Evolutionary conservation across 305 asterid species (phyloP).

Genomic region (Fraxinus greggii): DNA sequence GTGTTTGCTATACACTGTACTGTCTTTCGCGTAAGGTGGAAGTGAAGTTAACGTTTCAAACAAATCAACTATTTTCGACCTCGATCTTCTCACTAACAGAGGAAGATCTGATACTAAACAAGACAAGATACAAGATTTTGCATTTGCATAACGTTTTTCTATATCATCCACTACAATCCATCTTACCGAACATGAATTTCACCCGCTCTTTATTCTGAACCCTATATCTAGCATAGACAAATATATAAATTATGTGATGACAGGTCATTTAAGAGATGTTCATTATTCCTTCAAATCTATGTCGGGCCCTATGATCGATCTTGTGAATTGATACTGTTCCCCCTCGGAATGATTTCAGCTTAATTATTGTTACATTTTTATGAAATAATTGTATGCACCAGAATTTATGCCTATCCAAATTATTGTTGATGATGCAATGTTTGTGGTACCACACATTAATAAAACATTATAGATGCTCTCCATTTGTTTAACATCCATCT

Average conservation of each 20-base stretch:
- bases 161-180: background rate
- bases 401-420: slow-evolving; percentile 8
- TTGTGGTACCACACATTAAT: slow-evolving; percentile 1
- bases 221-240: background rate
- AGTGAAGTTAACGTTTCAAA: background rate
- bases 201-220: background rate
- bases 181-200: background rate
- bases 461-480: background rate
- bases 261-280: background rate
- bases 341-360: background rate
- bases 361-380: background rate
- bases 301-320: slow-evolving; percentile 1
- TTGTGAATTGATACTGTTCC: background rate
- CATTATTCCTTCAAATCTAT: slow-evolving; percentile 2
- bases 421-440: background rate
- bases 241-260: background rate
- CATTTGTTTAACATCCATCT: background rate
- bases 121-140: background rate
- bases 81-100: background rate
- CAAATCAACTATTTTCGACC: background rate
- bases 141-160: too few relatives aligned
- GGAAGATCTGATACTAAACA: background rate
- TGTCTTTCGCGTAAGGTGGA: background rate
- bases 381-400: background rate
- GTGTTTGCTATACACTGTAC: background rate